Base-by-base conservation (phyloP, 345 rosid species). In the Salix udensis region DNA sequence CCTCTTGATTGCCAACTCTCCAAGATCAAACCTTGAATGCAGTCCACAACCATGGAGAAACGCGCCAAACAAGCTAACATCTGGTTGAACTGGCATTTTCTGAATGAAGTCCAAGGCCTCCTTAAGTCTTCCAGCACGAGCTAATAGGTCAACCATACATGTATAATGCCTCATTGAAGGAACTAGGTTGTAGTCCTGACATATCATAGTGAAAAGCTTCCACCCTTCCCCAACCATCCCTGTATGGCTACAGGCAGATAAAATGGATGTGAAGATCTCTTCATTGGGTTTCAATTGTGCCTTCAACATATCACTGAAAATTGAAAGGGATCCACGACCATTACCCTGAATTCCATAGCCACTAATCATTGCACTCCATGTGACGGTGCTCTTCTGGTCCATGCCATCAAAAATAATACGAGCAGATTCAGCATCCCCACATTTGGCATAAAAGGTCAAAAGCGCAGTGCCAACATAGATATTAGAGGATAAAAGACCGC, bases 1-100 rank as follows among this genome's bases (percentile, higher is more conserved):
- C 86, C 83, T 89, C 84, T 70, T 87, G 46, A 91, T 84, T 75
- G 86, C 95, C 58, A 78, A 34, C 85, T 90, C 90, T 60, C 94
- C 98, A 26, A 92, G 91, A 85, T 92, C 98, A 76, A 91, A 87
- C 84, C 97, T 90, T 13, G 97, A 89, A 84, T 92, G 86, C 74
- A 92, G 87, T 68, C 91, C 87, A 76, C 98, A 94, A 39, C 98
- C 98, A 39, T 92, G 97, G 74, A 91, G 97, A 82, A 92, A 90
- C 37, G 98, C 94, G 48, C 91, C 94, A 39, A 86, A 88, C 77
- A 89, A 76, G 77, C 88, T 81, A 72, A 75, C 81, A 65, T 81
- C 88, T 36, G 97, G 97, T 76, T 86, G 78, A 77, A 87, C 74
- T 3, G 97, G 97, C 97, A 90, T 86, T 67, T 86, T 87, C 74